A percentile compares a stretch with the other conserved stretches of the same genome.
phyloP scores from a whole-genome alignment of 805 yeast species.

The Cyberlindnera maclurae region DNA sequence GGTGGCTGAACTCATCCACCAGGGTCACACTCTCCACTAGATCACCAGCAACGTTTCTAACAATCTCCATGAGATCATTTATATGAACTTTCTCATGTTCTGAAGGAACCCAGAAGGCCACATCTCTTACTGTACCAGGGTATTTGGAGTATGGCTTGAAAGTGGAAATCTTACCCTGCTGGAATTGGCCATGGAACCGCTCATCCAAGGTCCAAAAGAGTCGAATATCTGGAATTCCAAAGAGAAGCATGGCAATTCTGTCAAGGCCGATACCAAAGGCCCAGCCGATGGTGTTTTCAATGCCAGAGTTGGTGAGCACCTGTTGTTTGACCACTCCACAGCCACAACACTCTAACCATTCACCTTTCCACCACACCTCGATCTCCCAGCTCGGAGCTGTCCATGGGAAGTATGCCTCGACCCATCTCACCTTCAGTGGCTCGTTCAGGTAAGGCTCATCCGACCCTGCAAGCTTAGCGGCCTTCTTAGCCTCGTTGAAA shows the following conservation, averaged over 20 bases:
- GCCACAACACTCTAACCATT: conserved; percentile 96
- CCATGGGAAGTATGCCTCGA: conserved; percentile 96
- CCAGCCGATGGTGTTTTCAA: conserved; percentile 76
- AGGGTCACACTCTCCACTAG: conserved; percentile 78
- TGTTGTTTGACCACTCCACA: conserved; percentile 84
- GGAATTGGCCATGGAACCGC: conserved; percentile 70
- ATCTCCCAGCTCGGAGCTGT: conserved; percentile 98
- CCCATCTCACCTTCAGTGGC: conserved; percentile 88
- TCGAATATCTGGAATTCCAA: conserved; percentile 93
- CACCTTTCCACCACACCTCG: conserved; percentile 98
- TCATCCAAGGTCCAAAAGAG: conserved; percentile 85
- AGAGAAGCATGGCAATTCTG: conserved; percentile 89
- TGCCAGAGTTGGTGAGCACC: conserved; percentile 68
- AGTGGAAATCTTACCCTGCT: conserved; percentile 52
- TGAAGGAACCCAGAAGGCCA: conserved; percentile 82
- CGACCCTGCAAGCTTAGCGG: conserved; percentile 56
- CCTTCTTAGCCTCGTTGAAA: conserved; percentile 61
- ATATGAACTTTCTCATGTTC: conserved; percentile 43
- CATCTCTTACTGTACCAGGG: conserved; percentile 81
- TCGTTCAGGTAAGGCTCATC: conserved; percentile 53
- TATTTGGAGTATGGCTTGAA: conserved; percentile 87
- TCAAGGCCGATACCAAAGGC: conserved; percentile 97
- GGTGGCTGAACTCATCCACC: conserved; percentile 79
- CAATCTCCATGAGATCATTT: conserved; percentile 91
- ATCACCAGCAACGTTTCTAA: conserved; percentile 79